phyloP scores from a whole-genome alignment of 176 grass and related monocot genomes.

The Pontederia crassipes region DNA sequence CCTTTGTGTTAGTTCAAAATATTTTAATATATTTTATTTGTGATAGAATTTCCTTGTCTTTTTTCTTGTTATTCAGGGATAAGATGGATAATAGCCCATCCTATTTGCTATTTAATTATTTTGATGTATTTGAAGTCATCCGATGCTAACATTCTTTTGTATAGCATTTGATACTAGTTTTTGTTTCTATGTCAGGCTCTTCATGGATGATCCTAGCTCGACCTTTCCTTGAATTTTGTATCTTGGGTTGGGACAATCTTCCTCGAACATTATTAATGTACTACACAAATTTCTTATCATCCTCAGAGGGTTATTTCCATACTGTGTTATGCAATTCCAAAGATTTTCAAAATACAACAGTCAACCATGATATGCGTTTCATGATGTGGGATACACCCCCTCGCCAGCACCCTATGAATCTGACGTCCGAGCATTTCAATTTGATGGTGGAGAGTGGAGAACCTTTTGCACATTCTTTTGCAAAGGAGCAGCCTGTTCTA shows the following conservation, averaged over 20 bases:
- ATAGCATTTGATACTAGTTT: not conserved
- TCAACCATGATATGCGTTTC: conserved; percentile 71
- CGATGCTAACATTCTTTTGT: not conserved
- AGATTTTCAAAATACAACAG: conserved; percentile 87
- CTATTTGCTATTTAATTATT: too few relatives aligned
- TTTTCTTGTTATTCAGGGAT: too few relatives aligned
- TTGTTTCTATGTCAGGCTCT: conserved; percentile 41
- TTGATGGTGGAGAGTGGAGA: conserved; percentile 45
- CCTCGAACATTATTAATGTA: conserved; percentile 91
- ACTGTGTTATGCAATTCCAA: conserved; percentile 97
- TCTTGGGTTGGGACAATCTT: conserved; percentile 86
- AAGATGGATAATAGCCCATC: too few relatives aligned
- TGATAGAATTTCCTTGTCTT: too few relatives aligned
- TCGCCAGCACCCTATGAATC: conserved; percentile 36
- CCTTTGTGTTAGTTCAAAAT: too few relatives aligned
- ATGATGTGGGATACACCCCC: conserved; percentile 72
- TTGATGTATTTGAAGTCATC: not conserved
- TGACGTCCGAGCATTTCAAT: conserved; percentile 50
- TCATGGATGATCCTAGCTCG: conserved; percentile 73
- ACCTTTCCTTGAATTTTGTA: conserved; percentile 81
- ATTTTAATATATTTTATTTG: too few relatives aligned
- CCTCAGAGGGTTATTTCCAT: conserved; percentile 89
- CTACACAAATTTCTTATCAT: conserved; percentile 79
- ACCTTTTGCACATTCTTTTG: conserved; percentile 55
- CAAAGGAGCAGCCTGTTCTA: conserved; percentile 29